Base-by-base conservation (phyloP, 371 early-diverging fungal genomes). In the Apophysomyces ossiformis region DNA sequence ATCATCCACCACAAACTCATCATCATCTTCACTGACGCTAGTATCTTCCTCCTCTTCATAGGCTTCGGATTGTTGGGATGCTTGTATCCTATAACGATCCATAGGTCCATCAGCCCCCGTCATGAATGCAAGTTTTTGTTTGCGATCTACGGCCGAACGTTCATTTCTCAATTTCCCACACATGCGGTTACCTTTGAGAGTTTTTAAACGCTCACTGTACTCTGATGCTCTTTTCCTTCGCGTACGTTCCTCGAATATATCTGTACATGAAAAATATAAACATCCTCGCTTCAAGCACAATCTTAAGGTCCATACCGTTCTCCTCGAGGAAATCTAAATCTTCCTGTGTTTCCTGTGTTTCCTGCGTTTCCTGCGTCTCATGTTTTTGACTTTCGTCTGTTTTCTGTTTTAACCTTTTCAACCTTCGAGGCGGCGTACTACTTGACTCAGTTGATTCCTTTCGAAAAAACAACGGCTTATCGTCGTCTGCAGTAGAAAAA, bases 1-100 rank as follows among this genome's bases (percentile, higher is more conserved):
- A 39, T 69, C 70, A 41, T 57, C 70, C 45, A 69, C 70, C 4
- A 69, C 59, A 41, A 69, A 69, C 8, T 58, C 63, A 9, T 69
- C 65, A 0, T 60, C 59, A 46, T 65, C 59, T 13, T 58, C 59
- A 15, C 35, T 37, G 9, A 37, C 11, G 0, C 64, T 65, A 11
- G 60, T 58, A 13, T 60, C 63, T 37, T 46, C 63, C 32, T 61
- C 59, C 4, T 47, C 58, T n/a, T 65, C 59, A 18, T 56, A 58
- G 15, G 61, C 69, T 3, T 36, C 38, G 18, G 32, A 45, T 18
- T 61, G 16, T 35, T n/a, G 39, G 9, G 26, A 46, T 21, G 56
- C 13, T 38, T 15, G 50, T 54, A 18, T 13, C 15, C 65, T 45
- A 16, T 65, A 69, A n/a, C 38, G 37, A 47, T 69, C 70, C 37